phyloP scores from a whole-genome alignment of 495 filamentous ascomycete species.

The Neurospora sp. region DNA sequence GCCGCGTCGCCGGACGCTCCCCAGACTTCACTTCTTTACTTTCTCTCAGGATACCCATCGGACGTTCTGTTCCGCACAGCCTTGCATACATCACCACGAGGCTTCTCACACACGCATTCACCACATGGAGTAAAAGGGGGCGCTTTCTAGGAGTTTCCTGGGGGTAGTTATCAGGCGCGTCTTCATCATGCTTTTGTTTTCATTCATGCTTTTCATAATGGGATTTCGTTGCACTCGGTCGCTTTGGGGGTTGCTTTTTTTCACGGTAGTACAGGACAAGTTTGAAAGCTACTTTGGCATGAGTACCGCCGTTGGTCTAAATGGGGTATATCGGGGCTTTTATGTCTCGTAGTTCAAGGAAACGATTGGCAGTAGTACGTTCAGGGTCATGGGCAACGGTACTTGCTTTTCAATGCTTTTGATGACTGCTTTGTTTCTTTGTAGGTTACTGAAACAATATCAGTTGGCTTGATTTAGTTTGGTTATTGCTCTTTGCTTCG shows the following conservation, averaged over 20 bases:
- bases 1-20: constrained; percentile 1
- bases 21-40: constrained; percentile 9
- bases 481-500: neutral
- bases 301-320: neutral
- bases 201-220: neutral
- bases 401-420: neutral
- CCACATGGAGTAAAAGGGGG: neutral
- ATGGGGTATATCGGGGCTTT: neutral
- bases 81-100: neutral
- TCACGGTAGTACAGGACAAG: neutral
- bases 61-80: neutral
- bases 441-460: neutral
- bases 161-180: neutral
- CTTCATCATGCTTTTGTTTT: neutral
- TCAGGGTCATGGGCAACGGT: neutral
- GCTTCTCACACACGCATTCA: neutral
- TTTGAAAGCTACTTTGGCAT: neutral
- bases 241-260: neutral
- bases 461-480: neutral
- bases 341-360: neutral
- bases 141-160: neutral
- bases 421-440: neutral
- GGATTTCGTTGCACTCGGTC: neutral
- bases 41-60: constrained; percentile 13
- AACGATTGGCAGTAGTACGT: neutral